Percentiles rank a stretch among this genome's conserved stretches.
phyloP scores from a whole-genome alignment of 2,329 filamentous ascomycete genomes.

The Monilinia aucupariae region DNA sequence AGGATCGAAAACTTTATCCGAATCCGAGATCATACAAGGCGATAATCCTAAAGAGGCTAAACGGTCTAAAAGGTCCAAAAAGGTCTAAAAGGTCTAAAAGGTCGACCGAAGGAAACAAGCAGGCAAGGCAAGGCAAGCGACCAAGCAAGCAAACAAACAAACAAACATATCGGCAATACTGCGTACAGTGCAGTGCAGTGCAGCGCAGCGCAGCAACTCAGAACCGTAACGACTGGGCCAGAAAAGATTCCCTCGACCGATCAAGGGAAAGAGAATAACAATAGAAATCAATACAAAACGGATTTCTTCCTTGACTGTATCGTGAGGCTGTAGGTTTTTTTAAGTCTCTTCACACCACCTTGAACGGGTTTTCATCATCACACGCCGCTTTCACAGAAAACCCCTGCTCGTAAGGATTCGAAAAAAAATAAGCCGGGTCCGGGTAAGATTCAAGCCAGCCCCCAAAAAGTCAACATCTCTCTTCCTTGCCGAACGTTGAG shows the following conservation, averaged over 20 bases:
- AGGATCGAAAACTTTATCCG: no score
- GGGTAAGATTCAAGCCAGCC: constrained; percentile 4
- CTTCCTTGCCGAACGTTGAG: constrained; percentile 15
- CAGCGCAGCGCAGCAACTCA: not conserved
- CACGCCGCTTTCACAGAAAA: not conserved
- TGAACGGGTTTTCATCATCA: not conserved
- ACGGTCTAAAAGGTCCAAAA: no score
- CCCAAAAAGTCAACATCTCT: constrained; percentile 4
- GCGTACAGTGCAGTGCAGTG: not conserved
- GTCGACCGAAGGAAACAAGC: not conserved
- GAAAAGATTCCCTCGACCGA: not conserved
- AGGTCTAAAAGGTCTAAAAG: not conserved
- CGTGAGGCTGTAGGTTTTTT: constrained; percentile 3
- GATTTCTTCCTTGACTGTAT: not conserved
- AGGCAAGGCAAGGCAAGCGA: not conserved
- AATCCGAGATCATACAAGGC: not conserved
- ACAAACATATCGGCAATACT: constrained; percentile 1
- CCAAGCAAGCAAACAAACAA: not conserved
- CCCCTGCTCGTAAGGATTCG: constrained; percentile 16
- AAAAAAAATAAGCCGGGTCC: constrained; percentile 12
- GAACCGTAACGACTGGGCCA: not conserved
- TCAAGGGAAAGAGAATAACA: not conserved
- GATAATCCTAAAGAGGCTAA: not conserved
- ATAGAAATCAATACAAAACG: not conserved
- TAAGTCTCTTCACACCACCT: not conserved